Percentiles rank a stretch among this genome's conserved stretches.
These are phyloP conservation scores for Xanthoparmelia taractica DNA, from an alignment of 495 filamentous ascomycete species.

Conservation along the genomic window DNA sequence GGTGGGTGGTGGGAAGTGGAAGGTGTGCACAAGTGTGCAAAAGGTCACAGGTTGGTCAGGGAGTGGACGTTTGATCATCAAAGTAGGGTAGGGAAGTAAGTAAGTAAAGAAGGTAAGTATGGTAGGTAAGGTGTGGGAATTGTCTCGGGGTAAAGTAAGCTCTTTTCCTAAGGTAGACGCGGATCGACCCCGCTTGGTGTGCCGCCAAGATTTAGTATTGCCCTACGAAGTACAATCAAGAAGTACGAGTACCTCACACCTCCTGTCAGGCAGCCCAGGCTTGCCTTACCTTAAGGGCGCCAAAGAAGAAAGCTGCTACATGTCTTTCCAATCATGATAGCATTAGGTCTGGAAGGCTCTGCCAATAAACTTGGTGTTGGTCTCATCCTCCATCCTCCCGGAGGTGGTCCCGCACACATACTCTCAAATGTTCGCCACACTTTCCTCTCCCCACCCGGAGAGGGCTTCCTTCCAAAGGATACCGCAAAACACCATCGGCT, in stretches of 20 bases:
- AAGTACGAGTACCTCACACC: too few relatives aligned
- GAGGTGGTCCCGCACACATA: conserved; percentile 56
- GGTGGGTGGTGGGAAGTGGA: not conserved
- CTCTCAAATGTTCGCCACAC: conserved; percentile 95
- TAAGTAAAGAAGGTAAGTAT: too few relatives aligned
- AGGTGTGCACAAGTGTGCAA: not conserved
- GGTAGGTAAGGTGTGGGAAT: not conserved
- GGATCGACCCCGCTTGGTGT: too few relatives aligned
- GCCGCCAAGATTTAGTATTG: too few relatives aligned
- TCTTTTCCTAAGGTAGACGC: too few relatives aligned
- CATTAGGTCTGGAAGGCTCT: conserved; percentile 90
- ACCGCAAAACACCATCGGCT: conserved; percentile 84
- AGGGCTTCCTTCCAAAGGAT: conserved; percentile 94
- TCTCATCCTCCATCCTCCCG: conserved; percentile 71
- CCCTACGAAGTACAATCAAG: too few relatives aligned
- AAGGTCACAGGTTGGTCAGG: not conserved
- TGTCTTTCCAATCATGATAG: conserved; percentile 53
- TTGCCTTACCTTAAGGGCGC: too few relatives aligned
- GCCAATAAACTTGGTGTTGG: conserved; percentile 97
- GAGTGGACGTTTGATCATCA: not conserved
- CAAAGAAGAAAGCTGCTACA: too few relatives aligned
- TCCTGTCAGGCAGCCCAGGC: too few relatives aligned
- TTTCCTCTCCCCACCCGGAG: conserved; percentile 81
- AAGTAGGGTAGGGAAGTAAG: too few relatives aligned
- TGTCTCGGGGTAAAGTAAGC: not conserved